These are phyloP conservation scores for Penicillium oxalicum DNA, from an alignment of 2,329 filamentous ascomycete species.

Conservation along the genomic window DNA sequence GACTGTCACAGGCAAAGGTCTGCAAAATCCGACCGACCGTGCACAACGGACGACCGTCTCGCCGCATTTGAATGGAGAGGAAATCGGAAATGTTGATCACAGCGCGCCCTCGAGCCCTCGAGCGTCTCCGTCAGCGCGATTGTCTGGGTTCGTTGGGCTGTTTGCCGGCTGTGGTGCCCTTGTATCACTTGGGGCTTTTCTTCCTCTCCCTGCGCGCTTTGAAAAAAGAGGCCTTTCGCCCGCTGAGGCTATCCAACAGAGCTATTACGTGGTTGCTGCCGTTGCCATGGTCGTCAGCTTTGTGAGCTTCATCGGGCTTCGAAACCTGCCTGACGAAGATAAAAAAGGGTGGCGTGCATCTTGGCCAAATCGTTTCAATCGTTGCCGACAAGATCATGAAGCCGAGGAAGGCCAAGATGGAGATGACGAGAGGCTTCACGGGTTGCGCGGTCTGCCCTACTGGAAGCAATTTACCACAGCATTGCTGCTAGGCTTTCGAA, in stretches of 20 bases:
- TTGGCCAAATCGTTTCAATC: constrained; percentile 12
- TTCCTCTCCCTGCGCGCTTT: constrained; percentile 81
- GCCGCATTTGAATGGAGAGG: constrained; percentile 9
- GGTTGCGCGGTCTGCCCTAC: constrained; percentile 19
- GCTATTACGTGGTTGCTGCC: constrained; percentile 78
- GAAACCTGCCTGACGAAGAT: constrained; percentile 63
- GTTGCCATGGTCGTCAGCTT: constrained; percentile 67
- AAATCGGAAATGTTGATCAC: constrained; percentile 28
- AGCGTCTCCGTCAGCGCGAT: constrained; percentile 49
- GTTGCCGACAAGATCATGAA: neutral
- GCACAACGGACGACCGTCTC: constrained; percentile 56
- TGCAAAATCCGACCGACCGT: constrained; percentile 39
- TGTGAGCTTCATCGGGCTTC: constrained; percentile 73
- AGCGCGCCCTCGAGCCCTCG: constrained; percentile 7
- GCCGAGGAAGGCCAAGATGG: constrained; percentile 6
- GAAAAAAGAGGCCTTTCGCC: constrained; percentile 66
- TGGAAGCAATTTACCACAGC: constrained; percentile 57
- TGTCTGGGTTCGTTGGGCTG: constrained; percentile 85
- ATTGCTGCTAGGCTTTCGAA: constrained; percentile 64
- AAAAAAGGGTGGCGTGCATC: constrained; percentile 64
- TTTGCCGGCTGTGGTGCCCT: constrained; percentile 91
- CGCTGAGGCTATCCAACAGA: constrained; percentile 68
- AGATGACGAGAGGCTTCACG: neutral
- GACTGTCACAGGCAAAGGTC: constrained; percentile 49
- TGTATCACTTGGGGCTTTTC: constrained; percentile 71